These are phyloP conservation scores for Mariannaea sp. DNA, from an alignment of 2,329 filamentous ascomycete species.

Conservation along the genomic window DNA sequence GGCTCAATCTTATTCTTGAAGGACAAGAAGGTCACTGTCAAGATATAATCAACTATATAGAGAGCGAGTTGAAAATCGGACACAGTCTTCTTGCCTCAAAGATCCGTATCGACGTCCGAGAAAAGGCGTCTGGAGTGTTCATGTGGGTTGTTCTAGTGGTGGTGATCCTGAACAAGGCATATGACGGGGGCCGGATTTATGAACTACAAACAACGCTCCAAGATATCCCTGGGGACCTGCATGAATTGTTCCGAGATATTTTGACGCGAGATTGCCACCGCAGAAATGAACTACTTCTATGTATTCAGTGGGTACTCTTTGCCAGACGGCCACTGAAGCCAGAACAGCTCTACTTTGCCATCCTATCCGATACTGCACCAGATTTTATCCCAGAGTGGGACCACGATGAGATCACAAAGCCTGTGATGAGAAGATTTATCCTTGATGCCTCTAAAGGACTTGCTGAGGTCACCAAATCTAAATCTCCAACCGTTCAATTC, in stretches of 20 bases:
- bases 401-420: neutral
- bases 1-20: slow-evolving; percentile 37
- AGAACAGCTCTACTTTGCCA: slow-evolving; percentile 49
- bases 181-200: slow-evolving; percentile 34
- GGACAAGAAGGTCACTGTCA: slow-evolving; percentile 30
- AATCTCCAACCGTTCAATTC: neutral
- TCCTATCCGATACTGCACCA: slow-evolving; percentile 2
- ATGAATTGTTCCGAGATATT: slow-evolving; percentile 56
- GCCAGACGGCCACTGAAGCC: slow-evolving; percentile 49
- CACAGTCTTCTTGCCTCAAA: slow-evolving; percentile 2
- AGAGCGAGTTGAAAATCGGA: slow-evolving; percentile 14
- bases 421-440: slow-evolving; percentile 1
- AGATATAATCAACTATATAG: slow-evolving; percentile 35
- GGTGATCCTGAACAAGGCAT: slow-evolving; percentile 45
- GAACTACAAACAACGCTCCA: slow-evolving; percentile 37
- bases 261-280: slow-evolving; percentile 52
- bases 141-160: slow-evolving; percentile 50
- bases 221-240: slow-evolving; percentile 47
- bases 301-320: slow-evolving; percentile 58
- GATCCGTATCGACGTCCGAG: slow-evolving; percentile 34
- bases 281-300: slow-evolving; percentile 48
- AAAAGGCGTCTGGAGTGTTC: slow-evolving; percentile 49
- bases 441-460: neutral
- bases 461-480: slow-evolving; percentile 1
- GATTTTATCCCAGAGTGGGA: neutral